Evolutionary conservation across 257 asterid genomes (phyloP), one percentile per base, ranked within the genome.

Genomic region (Petunia secreta): DNA sequence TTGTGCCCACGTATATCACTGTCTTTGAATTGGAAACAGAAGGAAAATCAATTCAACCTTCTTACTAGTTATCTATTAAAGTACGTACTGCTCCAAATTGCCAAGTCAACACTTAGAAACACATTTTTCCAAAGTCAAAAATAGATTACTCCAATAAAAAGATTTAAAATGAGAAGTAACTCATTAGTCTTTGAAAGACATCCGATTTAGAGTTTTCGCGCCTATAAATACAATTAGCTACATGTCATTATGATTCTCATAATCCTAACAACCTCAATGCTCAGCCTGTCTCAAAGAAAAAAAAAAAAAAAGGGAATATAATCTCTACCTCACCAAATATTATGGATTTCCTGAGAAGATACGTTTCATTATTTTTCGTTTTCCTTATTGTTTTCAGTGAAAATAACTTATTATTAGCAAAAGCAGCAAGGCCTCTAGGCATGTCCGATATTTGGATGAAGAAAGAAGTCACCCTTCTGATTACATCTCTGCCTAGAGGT

Each of bases 401-500:
- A 2, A 65, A 78, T 6, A 58, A 62, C 40, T 54, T 67, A 46
- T 80, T 83, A 55, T 80, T 52, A 63, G 87, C 78, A 4, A 59
- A 81, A 71, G 92, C 89, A 2, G 60, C 65, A 9, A 89, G 93
- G 75, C 62, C 73, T 44, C 55, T 88, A 50, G 80, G 65, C 5
- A 75, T 77, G 85, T 44, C 9, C 8, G 11, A 37, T 25, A 25
- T 25, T 4, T 67, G 53, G 6, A 46, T 5, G 53, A 46, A 46
- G 53, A 46, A 46, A 46, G 9, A 5, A 46, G 53, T 46, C 7
- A 46, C 53, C 53, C 53, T 46, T 46, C 53, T 86, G 53, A 78
- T 84, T 5, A 81, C 80, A 58, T 79, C 89, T 82, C 89, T 91
- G 8, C 92, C 93, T 14, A 85, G 85, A n/a, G 96, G 96, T 5